Conservation (phyloP, 805 yeast genomes). For the Lipomyces spencermartinsiae region DNA sequence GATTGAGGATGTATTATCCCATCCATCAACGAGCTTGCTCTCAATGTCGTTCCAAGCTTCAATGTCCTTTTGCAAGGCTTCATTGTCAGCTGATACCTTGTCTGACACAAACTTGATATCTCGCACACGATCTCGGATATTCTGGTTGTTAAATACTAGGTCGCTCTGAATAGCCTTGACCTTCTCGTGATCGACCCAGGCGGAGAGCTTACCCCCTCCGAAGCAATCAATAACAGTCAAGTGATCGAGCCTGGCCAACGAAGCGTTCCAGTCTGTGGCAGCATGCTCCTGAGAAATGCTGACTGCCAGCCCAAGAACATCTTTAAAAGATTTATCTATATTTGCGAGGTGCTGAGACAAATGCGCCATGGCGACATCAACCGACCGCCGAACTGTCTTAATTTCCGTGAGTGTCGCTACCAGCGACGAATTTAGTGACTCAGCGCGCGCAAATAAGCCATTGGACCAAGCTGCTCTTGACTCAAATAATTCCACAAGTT, state of each 20-base stretch:
- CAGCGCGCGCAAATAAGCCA: slow-evolving; percentile 32
- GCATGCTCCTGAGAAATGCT: slow-evolving; percentile 38
- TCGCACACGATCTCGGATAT: slow-evolving; percentile 36
- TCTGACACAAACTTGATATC: slow-evolving; percentile 38
- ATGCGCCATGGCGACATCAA: slow-evolving; percentile 41
- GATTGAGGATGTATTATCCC: slow-evolving; percentile 30
- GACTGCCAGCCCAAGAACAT: slow-evolving; percentile 39
- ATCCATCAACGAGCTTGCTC: slow-evolving; percentile 6
- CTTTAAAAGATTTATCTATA: slow-evolving; percentile 39
- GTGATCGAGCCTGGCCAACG: slow-evolving; percentile 23
- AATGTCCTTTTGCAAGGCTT: slow-evolving; percentile 25
- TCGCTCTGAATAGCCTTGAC: slow-evolving; percentile 24
- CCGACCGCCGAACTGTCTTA: slow-evolving; percentile 39
- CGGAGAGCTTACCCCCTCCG: slow-evolving; percentile 35
- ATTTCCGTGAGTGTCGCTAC: slow-evolving; percentile 30
- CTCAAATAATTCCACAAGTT: slow-evolving; percentile 33
- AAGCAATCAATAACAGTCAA: slow-evolving; percentile 29
- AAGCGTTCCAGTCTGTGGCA: slow-evolving; percentile 33
- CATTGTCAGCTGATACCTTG: slow-evolving; percentile 33
- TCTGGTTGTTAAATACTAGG: slow-evolving; percentile 27
- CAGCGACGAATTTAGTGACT: slow-evolving; percentile 28
- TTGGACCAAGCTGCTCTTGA: slow-evolving; percentile 32
- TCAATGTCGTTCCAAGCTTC: slow-evolving; percentile 26
- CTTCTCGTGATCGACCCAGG: slow-evolving; percentile 36
- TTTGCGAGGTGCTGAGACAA: slow-evolving; percentile 39